These are phyloP conservation scores for Apiotrichum siamense DNA, from an alignment of 1,284 basidiomycete species.

Conservation along the genomic window DNA sequence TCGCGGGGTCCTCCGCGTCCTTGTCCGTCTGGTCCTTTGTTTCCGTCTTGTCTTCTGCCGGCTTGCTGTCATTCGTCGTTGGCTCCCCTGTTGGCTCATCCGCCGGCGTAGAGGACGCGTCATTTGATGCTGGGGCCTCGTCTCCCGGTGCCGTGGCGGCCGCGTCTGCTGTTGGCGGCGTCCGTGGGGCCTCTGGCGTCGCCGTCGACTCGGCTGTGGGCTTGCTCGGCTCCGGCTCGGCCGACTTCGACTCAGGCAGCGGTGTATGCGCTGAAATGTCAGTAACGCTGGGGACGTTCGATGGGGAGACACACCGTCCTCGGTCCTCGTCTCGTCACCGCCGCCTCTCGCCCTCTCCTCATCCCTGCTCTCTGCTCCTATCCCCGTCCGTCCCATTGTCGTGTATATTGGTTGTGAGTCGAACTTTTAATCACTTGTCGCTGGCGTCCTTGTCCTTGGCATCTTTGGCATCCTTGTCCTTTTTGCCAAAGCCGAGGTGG, in stretches of 20 bases:
- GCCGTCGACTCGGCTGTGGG: too few relatives aligned
- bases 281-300: too few relatives aligned
- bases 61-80: not conserved
- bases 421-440: not conserved
- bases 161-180: too few relatives aligned
- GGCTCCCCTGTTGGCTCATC: not conserved
- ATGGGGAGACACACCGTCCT: too few relatives aligned
- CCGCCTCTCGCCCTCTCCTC: not conserved
- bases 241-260: too few relatives aligned
- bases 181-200: too few relatives aligned
- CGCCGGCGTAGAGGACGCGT: not conserved
- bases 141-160: too few relatives aligned
- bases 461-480: constrained; percentile 4
- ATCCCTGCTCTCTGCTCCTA: not conserved
- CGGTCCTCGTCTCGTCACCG: too few relatives aligned
- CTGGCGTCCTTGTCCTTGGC: not conserved
- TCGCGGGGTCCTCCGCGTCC: not conserved
- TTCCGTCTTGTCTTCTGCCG: not conserved
- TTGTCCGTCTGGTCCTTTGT: not conserved
- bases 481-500: constrained; percentile 21
- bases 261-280: too few relatives aligned
- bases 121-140: not conserved
- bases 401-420: too few relatives aligned
- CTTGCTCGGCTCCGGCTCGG: too few relatives aligned
- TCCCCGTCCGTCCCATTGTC: too few relatives aligned